Evolutionary conservation across 331 rosid species (phyloP).

Genomic region (Acacia concinna): DNA sequence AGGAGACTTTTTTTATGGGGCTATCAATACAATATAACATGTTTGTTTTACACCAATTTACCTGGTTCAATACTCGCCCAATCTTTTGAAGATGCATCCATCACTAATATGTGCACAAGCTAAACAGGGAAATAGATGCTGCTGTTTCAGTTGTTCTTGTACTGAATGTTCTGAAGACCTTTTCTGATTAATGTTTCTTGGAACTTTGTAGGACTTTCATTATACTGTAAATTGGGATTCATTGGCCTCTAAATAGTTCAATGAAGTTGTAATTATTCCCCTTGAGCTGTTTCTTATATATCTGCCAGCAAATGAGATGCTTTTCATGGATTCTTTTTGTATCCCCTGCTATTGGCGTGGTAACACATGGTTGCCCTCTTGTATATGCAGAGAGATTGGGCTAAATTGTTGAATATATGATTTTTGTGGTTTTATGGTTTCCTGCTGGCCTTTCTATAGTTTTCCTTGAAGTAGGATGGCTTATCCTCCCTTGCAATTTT

Average conservation of each 20-base stretch:
- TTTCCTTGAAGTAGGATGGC: background rate
- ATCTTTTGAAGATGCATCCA: constrained; percentile 14
- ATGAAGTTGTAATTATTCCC: background rate
- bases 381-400: background rate
- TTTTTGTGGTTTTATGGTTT: background rate
- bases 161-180: constrained; percentile 11
- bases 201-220: background rate
- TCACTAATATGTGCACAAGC: constrained; percentile 9
- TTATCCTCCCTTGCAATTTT: background rate
- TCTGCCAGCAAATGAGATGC: background rate
- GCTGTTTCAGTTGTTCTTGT: constrained; percentile 1
- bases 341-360: background rate
- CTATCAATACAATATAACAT: background rate
- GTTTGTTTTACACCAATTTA: background rate
- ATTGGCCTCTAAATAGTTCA: constrained; percentile 16
- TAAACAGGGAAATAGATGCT: background rate
- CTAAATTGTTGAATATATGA: background rate
- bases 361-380: background rate
- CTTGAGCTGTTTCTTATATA: background rate
- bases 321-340: background rate
- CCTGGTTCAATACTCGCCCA: background rate
- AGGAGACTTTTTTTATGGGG: background rate
- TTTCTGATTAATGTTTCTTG: background rate
- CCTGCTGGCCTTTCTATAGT: background rate
- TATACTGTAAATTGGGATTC: constrained; percentile 18